These are phyloP conservation scores for Calvatia gigantea DNA, from an alignment of 768 basidiomycete species.

Conservation along the genomic window DNA sequence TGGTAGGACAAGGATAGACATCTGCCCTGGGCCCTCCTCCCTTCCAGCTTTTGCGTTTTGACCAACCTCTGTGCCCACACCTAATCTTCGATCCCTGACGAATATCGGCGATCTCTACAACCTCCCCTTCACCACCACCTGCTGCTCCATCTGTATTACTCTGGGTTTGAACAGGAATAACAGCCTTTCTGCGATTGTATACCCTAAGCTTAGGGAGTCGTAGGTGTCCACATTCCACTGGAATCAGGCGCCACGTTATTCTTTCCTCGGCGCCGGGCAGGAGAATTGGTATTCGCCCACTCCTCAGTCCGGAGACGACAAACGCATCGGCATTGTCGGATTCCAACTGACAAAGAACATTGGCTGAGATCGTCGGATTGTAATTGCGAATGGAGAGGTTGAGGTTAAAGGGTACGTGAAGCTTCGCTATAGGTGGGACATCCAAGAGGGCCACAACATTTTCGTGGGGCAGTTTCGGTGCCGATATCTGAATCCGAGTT, in stretches of 20 bases:
- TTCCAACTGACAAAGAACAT: slow-evolving; percentile 71
- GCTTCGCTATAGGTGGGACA: slow-evolving; percentile 55
- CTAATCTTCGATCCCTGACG: slow-evolving; percentile 32
- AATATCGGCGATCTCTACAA: slow-evolving; percentile 52
- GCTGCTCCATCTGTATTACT: slow-evolving; percentile 39
- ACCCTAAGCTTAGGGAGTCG: slow-evolving; percentile 62
- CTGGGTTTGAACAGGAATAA: slow-evolving; percentile 19
- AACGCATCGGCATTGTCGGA: slow-evolving; percentile 68
- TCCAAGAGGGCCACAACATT: slow-evolving; percentile 63
- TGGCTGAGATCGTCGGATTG: slow-evolving; percentile 60
- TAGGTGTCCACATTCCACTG: slow-evolving; percentile 71
- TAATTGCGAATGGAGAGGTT: slow-evolving; percentile 63
- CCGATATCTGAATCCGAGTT: slow-evolving; percentile 57
- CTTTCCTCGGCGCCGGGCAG: slow-evolving; percentile 68
- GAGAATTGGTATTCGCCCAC: slow-evolving; percentile 65
- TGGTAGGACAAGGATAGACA: slow-evolving; percentile 36
- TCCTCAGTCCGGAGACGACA: slow-evolving; percentile 73
- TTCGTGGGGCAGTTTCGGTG: slow-evolving; percentile 56
- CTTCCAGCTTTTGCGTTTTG: not conserved
- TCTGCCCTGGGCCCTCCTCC: not conserved
- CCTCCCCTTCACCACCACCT: slow-evolving; percentile 43
- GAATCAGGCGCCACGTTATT: slow-evolving; percentile 65
- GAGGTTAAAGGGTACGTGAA: slow-evolving; percentile 61
- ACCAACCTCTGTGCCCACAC: not conserved
- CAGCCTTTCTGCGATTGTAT: slow-evolving; percentile 41